Percentiles rank a stretch among this genome's conserved stretches.
Conservation (phyloP, 331 rosid species). For the Quercus phellos region DNA sequence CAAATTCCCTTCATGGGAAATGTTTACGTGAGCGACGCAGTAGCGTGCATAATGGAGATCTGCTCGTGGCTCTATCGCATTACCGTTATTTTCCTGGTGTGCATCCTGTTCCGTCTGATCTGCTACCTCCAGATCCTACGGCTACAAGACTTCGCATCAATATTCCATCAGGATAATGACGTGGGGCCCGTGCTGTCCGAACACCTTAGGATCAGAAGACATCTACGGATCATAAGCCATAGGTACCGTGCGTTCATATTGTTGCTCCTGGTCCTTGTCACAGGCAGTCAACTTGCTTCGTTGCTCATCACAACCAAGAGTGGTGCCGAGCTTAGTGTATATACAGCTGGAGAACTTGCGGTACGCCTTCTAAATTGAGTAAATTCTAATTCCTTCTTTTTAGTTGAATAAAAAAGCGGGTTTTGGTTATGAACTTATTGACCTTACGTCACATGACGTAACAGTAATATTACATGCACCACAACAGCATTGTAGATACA, state of each 20-base stretch:
- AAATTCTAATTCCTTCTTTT: no score
- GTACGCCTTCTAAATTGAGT: constrained; percentile 27
- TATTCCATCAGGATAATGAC: constrained; percentile 69
- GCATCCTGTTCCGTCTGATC: constrained; percentile 82
- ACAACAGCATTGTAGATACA: fast-evolving
- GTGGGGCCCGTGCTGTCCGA: constrained; percentile 71
- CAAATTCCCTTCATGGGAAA: constrained; percentile 74
- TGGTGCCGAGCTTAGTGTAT: constrained; percentile 19
- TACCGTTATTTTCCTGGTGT: constrained; percentile 63
- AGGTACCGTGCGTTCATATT: constrained; percentile 68
- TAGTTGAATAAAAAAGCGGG: no score
- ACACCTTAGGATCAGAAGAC: constrained; percentile 78
- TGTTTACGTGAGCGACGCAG: constrained; percentile 53
- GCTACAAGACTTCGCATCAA: constrained; percentile 57
- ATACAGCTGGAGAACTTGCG: constrained; percentile 73
- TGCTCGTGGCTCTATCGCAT: constrained; percentile 81
- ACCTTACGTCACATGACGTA: no score
- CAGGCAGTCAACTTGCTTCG: constrained; percentile 69
- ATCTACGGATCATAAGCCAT: constrained; percentile 81
- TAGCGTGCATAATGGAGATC: constrained; percentile 68
- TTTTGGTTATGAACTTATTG: no score
- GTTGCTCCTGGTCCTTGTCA: constrained; percentile 46
- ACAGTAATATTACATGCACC: no score
- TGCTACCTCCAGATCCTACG: constrained; percentile 88
- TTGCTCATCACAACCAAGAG: constrained; percentile 51